Conservation (phyloP, 768 basidiomycete genomes). For the Boletus reticuloceps region DNA sequence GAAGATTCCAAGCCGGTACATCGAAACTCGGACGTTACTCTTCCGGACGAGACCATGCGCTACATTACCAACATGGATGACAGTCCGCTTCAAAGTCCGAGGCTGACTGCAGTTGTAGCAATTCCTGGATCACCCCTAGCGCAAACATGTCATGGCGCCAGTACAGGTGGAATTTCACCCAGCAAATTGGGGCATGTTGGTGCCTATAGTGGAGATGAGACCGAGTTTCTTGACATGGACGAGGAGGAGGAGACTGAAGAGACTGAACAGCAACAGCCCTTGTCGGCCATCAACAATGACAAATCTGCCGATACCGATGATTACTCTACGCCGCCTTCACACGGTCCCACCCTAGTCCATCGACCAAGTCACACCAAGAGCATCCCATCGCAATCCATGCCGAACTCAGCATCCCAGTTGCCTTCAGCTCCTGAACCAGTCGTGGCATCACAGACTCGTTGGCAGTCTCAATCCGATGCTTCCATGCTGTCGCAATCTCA, state of each 20-base stretch:
- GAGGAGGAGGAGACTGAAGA: slow-evolving; percentile 35
- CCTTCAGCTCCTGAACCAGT: slow-evolving; percentile 12
- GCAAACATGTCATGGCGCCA: neutral
- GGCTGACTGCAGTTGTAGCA: neutral
- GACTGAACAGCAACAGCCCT: slow-evolving; percentile 7
- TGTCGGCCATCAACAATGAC: slow-evolving; percentile 11
- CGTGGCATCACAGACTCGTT: slow-evolving; percentile 21
- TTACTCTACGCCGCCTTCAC: slow-evolving; percentile 48
- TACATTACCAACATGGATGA: slow-evolving; percentile 71
- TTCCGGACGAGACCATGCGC: slow-evolving; percentile 74
- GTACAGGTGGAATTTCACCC: slow-evolving; percentile 3
- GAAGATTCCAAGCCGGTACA: slow-evolving; percentile 40
- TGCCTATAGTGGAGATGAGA: slow-evolving; percentile 29
- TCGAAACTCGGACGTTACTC: slow-evolving; percentile 66
- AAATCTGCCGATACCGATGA: slow-evolving; percentile 47
- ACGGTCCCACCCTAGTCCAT: slow-evolving; percentile 9
- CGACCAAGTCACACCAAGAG: slow-evolving; percentile 8
- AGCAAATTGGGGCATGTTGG: slow-evolving; percentile 10
- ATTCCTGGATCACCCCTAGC: neutral
- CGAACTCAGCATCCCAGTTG: slow-evolving; percentile 17
- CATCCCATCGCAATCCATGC: slow-evolving; percentile 8
- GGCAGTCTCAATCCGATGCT: slow-evolving; percentile 21
- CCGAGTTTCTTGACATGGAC: slow-evolving; percentile 66
- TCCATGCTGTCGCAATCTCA: slow-evolving; percentile 23
- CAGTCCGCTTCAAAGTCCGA: slow-evolving; percentile 57